These are phyloP conservation scores for Phaeosphaeriaceae sp. DNA, from an alignment of 2,329 filamentous ascomycete genomes.

Conservation along the genomic window DNA sequence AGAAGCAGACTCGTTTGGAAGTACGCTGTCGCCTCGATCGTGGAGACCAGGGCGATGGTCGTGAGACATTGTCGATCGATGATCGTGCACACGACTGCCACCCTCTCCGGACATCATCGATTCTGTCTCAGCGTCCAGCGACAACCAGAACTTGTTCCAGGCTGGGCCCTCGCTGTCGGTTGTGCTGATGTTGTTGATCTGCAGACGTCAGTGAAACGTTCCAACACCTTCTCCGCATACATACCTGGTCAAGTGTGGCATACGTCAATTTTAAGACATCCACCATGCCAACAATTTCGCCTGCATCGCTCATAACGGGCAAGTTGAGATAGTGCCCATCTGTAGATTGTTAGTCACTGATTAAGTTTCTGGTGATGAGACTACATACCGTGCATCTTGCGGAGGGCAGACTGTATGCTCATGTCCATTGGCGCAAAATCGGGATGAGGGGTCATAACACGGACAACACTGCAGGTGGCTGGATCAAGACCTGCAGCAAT, in stretches of 20 bases:
- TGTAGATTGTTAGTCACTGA: conserved; percentile 48
- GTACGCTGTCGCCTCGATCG: conserved; percentile 82
- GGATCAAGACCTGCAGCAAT: conserved; percentile 97
- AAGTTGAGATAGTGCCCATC: conserved; percentile 98
- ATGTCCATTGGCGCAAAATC: conserved; percentile 99
- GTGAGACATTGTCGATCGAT: conserved; percentile 82
- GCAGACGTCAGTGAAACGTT: conserved; percentile 11
- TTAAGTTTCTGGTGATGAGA: background rate
- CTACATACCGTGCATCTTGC: conserved; percentile 94
- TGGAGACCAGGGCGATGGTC: conserved; percentile 66
- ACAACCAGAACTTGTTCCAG: conserved; percentile 99
- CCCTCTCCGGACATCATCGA: conserved; percentile 94
- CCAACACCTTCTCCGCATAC: conserved; percentile 12
- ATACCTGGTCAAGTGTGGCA: conserved; percentile 92
- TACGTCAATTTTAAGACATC: conserved; percentile 98
- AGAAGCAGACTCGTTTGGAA: conserved; percentile 93
- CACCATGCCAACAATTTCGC: conserved; percentile 99
- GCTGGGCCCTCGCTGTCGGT: conserved; percentile 91
- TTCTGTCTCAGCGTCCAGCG: conserved; percentile 91
- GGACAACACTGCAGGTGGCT: conserved; percentile 92
- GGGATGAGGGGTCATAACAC: conserved; percentile 98
- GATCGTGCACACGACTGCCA: conserved; percentile 72
- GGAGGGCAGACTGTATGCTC: conserved; percentile 96
- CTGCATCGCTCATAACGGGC: conserved; percentile 95
- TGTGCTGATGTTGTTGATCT: conserved; percentile 89